Conservation (phyloP, 2,329 filamentous ascomycete species). For the Cladophialophora yegresii region DNA sequence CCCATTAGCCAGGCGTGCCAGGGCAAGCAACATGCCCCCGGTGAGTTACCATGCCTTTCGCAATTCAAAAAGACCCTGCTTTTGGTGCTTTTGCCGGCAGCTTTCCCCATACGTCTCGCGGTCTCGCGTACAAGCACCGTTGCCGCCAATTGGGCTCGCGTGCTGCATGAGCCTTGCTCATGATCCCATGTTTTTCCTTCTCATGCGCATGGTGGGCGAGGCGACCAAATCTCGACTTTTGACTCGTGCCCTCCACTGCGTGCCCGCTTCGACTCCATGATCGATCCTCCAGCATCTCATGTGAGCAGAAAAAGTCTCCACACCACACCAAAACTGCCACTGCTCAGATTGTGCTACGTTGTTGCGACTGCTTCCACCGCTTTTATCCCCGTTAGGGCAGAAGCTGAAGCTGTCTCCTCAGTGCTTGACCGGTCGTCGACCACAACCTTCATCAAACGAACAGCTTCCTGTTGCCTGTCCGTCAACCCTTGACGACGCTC, state of each 20-base stretch:
- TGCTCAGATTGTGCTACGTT: background rate
- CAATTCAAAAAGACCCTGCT: constrained; percentile 1
- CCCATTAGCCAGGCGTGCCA: constrained; percentile 1
- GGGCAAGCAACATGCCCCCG: background rate
- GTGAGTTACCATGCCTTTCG: background rate
- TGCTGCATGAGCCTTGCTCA: background rate
- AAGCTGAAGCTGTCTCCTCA: background rate
- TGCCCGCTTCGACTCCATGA: constrained; percentile 3
- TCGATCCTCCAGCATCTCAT: constrained; percentile 16
- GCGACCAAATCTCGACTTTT: constrained; percentile 1
- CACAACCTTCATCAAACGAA: background rate
- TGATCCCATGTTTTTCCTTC: background rate
- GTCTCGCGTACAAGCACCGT: constrained; percentile 5
- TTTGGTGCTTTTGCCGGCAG: constrained; percentile 2
- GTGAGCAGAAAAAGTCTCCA: constrained; percentile 21
- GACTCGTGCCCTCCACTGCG: constrained; percentile 3
- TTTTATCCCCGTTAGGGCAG: background rate
- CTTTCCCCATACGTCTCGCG: background rate
- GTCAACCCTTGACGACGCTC: constrained; percentile 57
- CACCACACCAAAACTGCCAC: constrained; percentile 3
- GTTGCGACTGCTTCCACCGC: constrained; percentile 8
- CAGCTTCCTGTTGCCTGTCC: constrained; percentile 7
- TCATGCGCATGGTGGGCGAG: background rate
- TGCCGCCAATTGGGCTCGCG: constrained; percentile 5
- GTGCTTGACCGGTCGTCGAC: background rate